phyloP scores from a whole-genome alignment of 2,329 filamentous ascomycete genomes.

The Aspergillus tamarii region DNA sequence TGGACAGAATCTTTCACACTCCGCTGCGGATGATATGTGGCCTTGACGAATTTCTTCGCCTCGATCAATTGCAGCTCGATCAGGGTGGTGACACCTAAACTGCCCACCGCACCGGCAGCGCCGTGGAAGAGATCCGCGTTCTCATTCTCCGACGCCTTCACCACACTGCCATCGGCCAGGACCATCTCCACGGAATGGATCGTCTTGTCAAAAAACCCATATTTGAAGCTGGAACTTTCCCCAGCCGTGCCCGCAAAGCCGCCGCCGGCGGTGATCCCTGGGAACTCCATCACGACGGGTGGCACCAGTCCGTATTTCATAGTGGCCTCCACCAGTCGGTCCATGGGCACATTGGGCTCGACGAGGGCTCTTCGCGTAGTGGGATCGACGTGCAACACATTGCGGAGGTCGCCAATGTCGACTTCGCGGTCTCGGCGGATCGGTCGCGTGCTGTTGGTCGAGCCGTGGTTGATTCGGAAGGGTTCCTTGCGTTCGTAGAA shows the following conservation, averaged over 20 bases:
- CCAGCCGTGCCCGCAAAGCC: slow-evolving; percentile 69
- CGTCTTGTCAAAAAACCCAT: slow-evolving; percentile 68
- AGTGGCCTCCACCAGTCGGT: slow-evolving; percentile 62
- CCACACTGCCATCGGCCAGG: slow-evolving; percentile 59
- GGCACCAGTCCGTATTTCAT: slow-evolving; percentile 60
- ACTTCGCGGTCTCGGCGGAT: slow-evolving; percentile 38
- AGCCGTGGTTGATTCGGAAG: slow-evolving; percentile 75
- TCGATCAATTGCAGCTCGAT: slow-evolving; percentile 60
- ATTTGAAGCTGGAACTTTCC: slow-evolving; percentile 67
- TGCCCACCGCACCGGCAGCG: slow-evolving; percentile 61
- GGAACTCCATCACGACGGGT: slow-evolving; percentile 72
- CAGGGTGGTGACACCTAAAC: slow-evolving; percentile 62
- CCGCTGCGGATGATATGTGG: slow-evolving; percentile 62
- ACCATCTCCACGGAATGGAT: slow-evolving; percentile 67
- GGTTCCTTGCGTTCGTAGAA: slow-evolving; percentile 47
- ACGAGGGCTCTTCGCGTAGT: slow-evolving; percentile 60
- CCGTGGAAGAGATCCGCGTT: slow-evolving; percentile 61
- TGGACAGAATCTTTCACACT: slow-evolving; percentile 53
- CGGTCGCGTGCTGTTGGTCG: slow-evolving; percentile 74
- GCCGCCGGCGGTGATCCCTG: slow-evolving; percentile 69
- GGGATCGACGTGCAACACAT: slow-evolving; percentile 65
- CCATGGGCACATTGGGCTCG: slow-evolving; percentile 73
- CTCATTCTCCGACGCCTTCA: slow-evolving; percentile 52
- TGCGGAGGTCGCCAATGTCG: slow-evolving; percentile 69
- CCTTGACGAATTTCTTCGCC: slow-evolving; percentile 60